Conservation (phyloP, 2,329 filamentous ascomycete genomes). For the Diaporthe vaccinii region DNA sequence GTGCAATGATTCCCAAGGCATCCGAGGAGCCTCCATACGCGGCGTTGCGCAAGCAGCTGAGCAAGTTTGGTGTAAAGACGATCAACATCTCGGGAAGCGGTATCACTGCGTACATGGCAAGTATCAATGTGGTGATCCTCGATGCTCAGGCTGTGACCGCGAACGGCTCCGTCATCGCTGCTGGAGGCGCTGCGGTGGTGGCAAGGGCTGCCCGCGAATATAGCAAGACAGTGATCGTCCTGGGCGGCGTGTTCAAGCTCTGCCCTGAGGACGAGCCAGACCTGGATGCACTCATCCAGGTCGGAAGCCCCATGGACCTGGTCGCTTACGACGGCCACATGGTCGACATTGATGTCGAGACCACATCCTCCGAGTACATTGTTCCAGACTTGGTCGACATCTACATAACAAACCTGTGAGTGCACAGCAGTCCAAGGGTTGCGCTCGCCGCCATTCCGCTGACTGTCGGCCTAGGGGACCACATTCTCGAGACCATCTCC, state of each 20-base stretch:
- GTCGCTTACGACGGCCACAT: conserved; percentile 85
- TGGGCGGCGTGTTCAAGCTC: conserved; percentile 93
- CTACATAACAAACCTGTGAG: conserved; percentile 88
- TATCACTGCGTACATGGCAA: conserved; percentile 93
- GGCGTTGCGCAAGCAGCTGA: conserved; percentile 82
- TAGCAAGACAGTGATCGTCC: conserved; percentile 86
- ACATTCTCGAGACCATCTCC: conserved; percentile 48
- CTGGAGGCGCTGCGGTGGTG: conserved; percentile 86
- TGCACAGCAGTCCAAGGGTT: conserved; percentile 40
- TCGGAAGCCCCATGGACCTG: conserved; percentile 83
- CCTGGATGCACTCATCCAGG: conserved; percentile 85
- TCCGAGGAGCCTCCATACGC: conserved; percentile 58
- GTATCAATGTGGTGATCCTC: conserved; percentile 94
- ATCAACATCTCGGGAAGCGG: conserved; percentile 88
- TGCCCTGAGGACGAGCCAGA: conserved; percentile 91
- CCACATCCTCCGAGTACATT: conserved; percentile 86
- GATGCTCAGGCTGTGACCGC: conserved; percentile 89
- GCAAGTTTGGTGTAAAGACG: conserved; percentile 82
- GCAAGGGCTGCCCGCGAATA: conserved; percentile 87
- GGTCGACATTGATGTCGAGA: conserved; percentile 83
- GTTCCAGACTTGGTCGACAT: conserved; percentile 81
- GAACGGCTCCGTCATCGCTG: conserved; percentile 87
- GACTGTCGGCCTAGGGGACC: conserved; percentile 47
- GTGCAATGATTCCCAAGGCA: conserved; percentile 63
- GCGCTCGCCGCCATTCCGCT: not conserved